Conservation (phyloP, 2,329 filamentous ascomycete genomes). For the Aureobasidium namibiae region DNA sequence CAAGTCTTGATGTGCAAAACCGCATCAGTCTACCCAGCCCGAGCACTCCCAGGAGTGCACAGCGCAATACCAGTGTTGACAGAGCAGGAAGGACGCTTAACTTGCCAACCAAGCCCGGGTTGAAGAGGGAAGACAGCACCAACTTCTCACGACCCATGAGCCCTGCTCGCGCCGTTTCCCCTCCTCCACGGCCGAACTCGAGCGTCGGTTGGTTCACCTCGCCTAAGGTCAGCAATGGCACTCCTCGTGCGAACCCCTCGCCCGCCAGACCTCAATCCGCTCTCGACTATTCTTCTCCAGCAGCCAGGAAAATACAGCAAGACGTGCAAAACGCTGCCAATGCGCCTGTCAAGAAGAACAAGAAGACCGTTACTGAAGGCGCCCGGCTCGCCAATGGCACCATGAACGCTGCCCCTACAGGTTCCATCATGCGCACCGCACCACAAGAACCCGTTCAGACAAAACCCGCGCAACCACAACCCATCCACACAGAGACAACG, state of each 20-base stretch:
- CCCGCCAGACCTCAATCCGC: constrained; percentile 25
- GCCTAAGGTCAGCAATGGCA: constrained; percentile 19
- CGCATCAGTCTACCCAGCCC: constrained; percentile 39
- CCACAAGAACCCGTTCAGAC: background rate
- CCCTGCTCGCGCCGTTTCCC: constrained; percentile 3
- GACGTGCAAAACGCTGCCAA: constrained; percentile 29
- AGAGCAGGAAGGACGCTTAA: constrained; percentile 20
- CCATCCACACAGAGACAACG: background rate
- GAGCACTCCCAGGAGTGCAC: constrained; percentile 30
- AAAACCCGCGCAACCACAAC: background rate
- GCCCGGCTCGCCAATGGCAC: constrained; percentile 42
- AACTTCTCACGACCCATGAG: constrained; percentile 48
- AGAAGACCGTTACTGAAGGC: constrained; percentile 30
- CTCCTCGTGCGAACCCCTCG: constrained; percentile 19
- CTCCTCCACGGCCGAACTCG: constrained; percentile 10
- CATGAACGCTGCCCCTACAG: constrained; percentile 42
- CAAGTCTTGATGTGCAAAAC: constrained; percentile 43
- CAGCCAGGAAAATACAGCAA: constrained; percentile 24
- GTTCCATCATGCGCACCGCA: constrained; percentile 33
- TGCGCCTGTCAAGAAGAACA: constrained; percentile 35
- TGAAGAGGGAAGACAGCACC: constrained; percentile 36
- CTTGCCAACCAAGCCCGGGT: constrained; percentile 34
- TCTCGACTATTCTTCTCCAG: constrained; percentile 18
- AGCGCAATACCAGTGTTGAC: constrained; percentile 25
- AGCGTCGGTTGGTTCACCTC: constrained; percentile 32